A percentile compares a stretch with the other conserved stretches of the same genome.
Conservation (phyloP, 495 filamentous ascomycete species). For the Penicillium fimorum region DNA sequence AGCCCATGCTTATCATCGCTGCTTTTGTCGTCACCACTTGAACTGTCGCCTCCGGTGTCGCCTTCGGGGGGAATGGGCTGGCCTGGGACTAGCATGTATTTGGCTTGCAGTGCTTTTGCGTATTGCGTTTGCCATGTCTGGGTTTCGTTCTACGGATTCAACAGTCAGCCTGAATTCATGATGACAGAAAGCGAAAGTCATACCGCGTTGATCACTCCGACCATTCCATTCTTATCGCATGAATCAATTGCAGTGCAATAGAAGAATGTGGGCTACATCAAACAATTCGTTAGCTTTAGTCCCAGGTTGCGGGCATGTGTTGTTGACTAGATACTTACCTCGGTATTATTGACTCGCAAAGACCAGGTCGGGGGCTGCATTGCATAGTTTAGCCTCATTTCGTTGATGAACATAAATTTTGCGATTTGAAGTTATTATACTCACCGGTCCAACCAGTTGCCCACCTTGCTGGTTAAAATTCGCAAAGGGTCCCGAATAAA, state of each 20-base stretch:
- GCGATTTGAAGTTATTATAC: not conserved
- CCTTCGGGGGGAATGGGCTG: slow-evolving; percentile 40
- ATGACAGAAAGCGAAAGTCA: not conserved
- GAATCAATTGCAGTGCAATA: slow-evolving; percentile 44
- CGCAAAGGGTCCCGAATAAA: slow-evolving; percentile 42
- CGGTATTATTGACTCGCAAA: slow-evolving; percentile 32
- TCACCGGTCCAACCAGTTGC: slow-evolving; percentile 32
- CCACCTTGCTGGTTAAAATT: slow-evolving; percentile 31
- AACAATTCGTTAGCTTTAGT: not conserved
- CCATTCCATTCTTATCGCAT: slow-evolving; percentile 42
- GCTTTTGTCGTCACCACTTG: not conserved
- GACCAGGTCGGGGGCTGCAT: slow-evolving; percentile 37
- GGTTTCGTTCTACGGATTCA: slow-evolving; percentile 28
- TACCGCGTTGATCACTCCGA: slow-evolving; percentile 45
- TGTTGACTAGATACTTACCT: slow-evolving; percentile 23
- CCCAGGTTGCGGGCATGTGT: not conserved
- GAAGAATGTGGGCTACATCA: slow-evolving; percentile 36
- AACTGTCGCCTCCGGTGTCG: slow-evolving; percentile 1
- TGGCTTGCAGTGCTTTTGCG: slow-evolving; percentile 27
- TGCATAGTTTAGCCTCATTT: not conserved
- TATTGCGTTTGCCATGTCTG: slow-evolving; percentile 37
- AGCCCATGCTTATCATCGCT: slow-evolving; percentile 14
- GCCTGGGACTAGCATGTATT: slow-evolving; percentile 41
- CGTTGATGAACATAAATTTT: not conserved
- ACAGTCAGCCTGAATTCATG: not conserved